phyloP scores from a whole-genome alignment of 2,329 filamentous ascomycete species.

The Basipetospora sp. region DNA sequence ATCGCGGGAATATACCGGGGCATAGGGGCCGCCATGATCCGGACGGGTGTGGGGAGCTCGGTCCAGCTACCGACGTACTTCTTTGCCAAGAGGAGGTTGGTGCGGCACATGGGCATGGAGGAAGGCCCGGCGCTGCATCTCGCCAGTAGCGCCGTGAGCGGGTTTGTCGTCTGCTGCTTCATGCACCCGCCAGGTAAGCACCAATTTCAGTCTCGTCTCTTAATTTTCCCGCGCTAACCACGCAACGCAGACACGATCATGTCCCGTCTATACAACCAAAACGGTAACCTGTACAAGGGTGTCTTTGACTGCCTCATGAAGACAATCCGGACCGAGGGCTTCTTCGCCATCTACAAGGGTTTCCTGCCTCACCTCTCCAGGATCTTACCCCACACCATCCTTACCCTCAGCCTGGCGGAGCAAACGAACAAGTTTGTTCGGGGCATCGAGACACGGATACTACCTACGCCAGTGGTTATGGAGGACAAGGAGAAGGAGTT shows the following conservation, averaged over 20 bases:
- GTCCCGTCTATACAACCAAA: conserved; percentile 98
- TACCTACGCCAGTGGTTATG: conserved; percentile 25
- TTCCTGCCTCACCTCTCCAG: conserved; percentile 88
- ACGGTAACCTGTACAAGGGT: conserved; percentile 86
- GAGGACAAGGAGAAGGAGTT: conserved; percentile 9
- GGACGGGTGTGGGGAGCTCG: conserved; percentile 87
- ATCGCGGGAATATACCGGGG: conserved; percentile 74
- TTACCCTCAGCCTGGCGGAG: conserved; percentile 85
- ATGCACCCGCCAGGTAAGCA: conserved; percentile 92
- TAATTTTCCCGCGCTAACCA: neutral
- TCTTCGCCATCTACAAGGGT: conserved; percentile 93
- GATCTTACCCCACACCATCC: conserved; percentile 87
- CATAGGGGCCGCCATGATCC: conserved; percentile 83
- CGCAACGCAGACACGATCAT: conserved; percentile 65
- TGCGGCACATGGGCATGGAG: conserved; percentile 71
- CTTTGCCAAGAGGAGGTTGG: conserved; percentile 78
- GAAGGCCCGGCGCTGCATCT: conserved; percentile 83
- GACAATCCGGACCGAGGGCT: conserved; percentile 78
- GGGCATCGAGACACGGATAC: conserved; percentile 50
- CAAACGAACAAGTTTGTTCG: conserved; percentile 91
- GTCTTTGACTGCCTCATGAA: conserved; percentile 85
- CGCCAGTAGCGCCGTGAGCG: conserved; percentile 73
- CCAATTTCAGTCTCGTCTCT: no score
- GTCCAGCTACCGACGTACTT: conserved; percentile 97
- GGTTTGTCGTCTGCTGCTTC: conserved; percentile 90